phyloP scores from a whole-genome alignment of 441 rosid genomes.

The Lepidium campestre region DNA sequence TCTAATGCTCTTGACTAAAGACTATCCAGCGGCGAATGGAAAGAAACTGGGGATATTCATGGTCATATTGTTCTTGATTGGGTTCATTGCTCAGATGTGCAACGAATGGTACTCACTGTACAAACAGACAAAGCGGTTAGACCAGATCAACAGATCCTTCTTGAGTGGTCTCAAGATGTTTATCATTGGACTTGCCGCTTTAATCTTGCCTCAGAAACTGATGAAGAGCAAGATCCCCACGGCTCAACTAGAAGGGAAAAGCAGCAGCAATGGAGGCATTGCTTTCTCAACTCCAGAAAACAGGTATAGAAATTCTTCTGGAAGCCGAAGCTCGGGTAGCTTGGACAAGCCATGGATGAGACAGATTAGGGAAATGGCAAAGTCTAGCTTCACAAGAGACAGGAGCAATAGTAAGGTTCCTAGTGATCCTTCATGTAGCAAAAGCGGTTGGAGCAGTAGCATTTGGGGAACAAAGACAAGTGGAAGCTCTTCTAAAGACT shows the following conservation, averaged over 20 bases:
- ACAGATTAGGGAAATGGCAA: conserved; percentile 81
- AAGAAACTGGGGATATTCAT: conserved; percentile 57
- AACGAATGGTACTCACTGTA: conserved; percentile 77
- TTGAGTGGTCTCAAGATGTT: conserved; percentile 56
- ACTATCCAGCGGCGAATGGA: conserved; percentile 34
- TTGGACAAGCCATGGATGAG: conserved; percentile 61
- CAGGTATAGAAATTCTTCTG: conserved; percentile 34
- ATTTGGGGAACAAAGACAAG: conserved; percentile 64
- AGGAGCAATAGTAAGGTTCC: conserved; percentile 37
- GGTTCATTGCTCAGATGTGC: conserved; percentile 50
- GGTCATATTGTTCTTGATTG: conserved; percentile 59
- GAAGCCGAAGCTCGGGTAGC: conserved; percentile 54
- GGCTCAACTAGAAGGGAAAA: conserved; percentile 29
- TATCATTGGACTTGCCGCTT: conserved; percentile 53
- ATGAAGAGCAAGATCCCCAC: conserved; percentile 38
- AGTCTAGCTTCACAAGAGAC: conserved; percentile 66
- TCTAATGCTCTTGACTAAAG: conserved; percentile 39
- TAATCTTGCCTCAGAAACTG: conserved; percentile 44
- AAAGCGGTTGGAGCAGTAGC: conserved; percentile 59
- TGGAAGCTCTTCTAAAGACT: conserved; percentile 46
- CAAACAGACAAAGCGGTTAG: conserved; percentile 57
- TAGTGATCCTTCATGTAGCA: conserved; percentile 71
- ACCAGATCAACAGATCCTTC: conserved; percentile 44
- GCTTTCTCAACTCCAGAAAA: conserved; percentile 38
- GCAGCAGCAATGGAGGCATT: conserved; percentile 31